Evolutionary conservation across 345 rosid species (phyloP).

Genomic region (Acer saccharum): DNA sequence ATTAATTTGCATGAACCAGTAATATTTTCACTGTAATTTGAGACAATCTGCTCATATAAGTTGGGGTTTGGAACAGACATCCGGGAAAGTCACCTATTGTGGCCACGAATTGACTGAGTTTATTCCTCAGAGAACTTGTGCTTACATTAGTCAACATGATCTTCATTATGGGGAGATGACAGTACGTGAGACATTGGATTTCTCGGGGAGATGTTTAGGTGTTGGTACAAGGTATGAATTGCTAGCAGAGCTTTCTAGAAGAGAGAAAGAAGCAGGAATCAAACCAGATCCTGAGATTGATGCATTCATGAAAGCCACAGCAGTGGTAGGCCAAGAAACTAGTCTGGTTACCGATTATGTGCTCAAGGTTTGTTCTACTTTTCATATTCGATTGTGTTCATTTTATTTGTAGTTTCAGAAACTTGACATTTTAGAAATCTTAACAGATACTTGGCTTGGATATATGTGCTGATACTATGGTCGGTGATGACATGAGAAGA

Average conservation of each 20-base stretch:
- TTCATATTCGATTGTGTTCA: background rate
- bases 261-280: conserved; percentile 73
- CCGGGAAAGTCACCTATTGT: conserved; percentile 70
- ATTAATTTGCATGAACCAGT: background rate
- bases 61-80: conserved; percentile 37
- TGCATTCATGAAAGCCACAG: conserved; percentile 75
- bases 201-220: conserved; percentile 80
- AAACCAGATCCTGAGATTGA: conserved; percentile 81
- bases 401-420: background rate
- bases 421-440: conserved; percentile 8
- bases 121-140: conserved; percentile 74
- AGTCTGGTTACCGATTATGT: conserved; percentile 77
- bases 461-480: conserved; percentile 71
- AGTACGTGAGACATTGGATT: conserved; percentile 78
- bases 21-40: background rate
- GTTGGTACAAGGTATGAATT: conserved; percentile 69
- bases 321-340: conserved; percentile 63
- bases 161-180: conserved; percentile 86
- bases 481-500: conserved; percentile 78
- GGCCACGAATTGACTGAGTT: conserved; percentile 75
- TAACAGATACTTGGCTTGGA: conserved; percentile 73
- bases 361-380: conserved; percentile 53
- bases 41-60: background rate
- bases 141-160: conserved; percentile 87
- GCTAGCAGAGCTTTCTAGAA: conserved; percentile 70